phyloP scores from a whole-genome alignment of 139 green algal genomes.

The Chlamydomonas sp. region DNA sequence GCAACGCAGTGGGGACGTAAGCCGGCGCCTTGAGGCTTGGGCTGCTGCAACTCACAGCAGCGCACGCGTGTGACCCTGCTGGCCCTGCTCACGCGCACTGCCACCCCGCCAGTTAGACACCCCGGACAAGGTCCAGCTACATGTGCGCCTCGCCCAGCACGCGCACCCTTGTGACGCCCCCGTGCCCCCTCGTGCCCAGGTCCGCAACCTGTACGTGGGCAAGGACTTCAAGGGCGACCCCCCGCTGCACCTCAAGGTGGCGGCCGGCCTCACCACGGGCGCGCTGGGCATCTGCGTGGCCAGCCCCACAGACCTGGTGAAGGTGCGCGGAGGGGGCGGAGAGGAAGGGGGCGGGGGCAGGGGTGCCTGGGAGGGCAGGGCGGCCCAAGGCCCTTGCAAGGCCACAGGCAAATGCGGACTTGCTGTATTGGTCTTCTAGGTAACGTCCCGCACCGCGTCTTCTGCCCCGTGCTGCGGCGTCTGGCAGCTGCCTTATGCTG shows the following conservation, averaged over 20 bases:
- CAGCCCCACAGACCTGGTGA: constrained; percentile 96
- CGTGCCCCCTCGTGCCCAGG: constrained; percentile 14
- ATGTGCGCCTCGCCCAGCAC: neutral
- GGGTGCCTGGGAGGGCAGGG: neutral
- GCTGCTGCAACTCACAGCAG: no score
- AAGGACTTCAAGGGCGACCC: constrained; percentile 83
- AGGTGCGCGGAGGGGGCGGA: constrained; percentile 65
- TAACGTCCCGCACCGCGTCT: no score
- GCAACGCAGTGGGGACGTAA: no score
- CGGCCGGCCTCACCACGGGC: constrained; percentile 91
- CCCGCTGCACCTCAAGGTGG: constrained; percentile 91
- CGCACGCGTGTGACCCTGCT: no score
- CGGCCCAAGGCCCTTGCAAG: neutral
- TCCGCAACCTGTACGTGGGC: constrained; percentile 70
- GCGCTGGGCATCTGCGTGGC: constrained; percentile 91
- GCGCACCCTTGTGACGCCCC: no score
- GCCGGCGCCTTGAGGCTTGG: no score
- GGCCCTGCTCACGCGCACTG: no score
- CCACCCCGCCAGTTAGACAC: no score
- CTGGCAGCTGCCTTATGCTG: neutral
- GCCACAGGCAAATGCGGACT: neutral
- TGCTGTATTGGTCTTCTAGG: neutral
- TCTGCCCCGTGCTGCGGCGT: no score
- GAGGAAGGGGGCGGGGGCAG: no score
- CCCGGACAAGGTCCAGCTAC: neutral